Conservation (phyloP, 2,329 filamentous ascomycete species). For the Gyromitra esculenta region DNA sequence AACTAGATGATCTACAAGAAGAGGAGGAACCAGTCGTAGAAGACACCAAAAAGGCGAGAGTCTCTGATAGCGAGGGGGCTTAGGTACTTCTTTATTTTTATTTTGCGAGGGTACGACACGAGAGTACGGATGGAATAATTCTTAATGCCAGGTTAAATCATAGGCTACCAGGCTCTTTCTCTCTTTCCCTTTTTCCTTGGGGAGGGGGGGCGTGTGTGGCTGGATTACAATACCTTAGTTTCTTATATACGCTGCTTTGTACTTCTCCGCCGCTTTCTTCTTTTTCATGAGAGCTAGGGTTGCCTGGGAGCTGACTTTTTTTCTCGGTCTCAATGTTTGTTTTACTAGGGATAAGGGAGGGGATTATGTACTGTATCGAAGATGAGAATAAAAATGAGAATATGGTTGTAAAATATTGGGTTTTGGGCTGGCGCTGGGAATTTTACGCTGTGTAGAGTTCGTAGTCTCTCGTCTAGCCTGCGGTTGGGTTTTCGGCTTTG, state of each 20-base stretch:
- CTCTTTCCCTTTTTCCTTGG: not conserved
- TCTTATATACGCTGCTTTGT: not conserved
- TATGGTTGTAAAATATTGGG: not conserved
- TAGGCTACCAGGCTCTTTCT: conserved; percentile 12
- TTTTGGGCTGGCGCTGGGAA: not conserved
- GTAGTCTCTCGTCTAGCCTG: no score
- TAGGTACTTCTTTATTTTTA: not conserved
- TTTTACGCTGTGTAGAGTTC: no score
- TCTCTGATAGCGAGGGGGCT: conserved; percentile 37
- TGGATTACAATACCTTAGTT: not conserved
- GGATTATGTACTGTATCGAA: conserved; percentile 1
- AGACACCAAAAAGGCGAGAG: conserved; percentile 48
- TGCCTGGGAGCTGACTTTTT: not conserved
- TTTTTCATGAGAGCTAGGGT: conserved; percentile 2
- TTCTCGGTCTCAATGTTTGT: conserved; percentile 1
- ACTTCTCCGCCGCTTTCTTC: not conserved
- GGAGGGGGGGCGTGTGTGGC: not conserved
- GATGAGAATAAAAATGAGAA: not conserved
- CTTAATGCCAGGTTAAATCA: conserved; percentile 15
- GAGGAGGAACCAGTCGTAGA: conserved; percentile 42
- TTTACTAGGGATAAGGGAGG: conserved; percentile 1
- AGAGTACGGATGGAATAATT: conserved; percentile 18
- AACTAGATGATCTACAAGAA: conserved; percentile 48
- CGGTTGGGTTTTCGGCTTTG: no score
- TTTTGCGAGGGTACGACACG: not conserved